Conservation (phyloP, 2,329 filamentous ascomycete genomes). For the Talaromyces rugulosus region DNA sequence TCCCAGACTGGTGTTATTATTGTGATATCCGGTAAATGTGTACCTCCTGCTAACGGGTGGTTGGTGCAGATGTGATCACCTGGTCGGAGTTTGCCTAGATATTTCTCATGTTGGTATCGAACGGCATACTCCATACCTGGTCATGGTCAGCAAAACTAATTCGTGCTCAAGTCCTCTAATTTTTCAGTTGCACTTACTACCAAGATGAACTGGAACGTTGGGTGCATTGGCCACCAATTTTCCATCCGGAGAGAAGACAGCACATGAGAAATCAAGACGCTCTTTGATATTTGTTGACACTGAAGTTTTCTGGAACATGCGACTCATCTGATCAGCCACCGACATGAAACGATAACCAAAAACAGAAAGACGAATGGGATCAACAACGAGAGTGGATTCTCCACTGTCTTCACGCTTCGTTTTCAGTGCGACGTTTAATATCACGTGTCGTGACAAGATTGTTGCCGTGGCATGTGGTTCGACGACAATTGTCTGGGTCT, state of each 20-base stretch:
- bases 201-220: conserved; percentile 72
- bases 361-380: conserved; percentile 52
- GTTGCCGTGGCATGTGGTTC: conserved; percentile 72
- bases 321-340: conserved; percentile 57
- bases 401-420: conserved; percentile 37
- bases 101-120: conserved; percentile 72
- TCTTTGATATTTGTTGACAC: conserved; percentile 72
- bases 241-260: conserved; percentile 71
- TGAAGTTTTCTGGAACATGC: conserved; percentile 52
- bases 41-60: conserved; percentile 78
- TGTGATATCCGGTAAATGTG: conserved; percentile 78
- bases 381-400: conserved; percentile 27
- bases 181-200: conserved; percentile 65
- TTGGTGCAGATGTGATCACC: conserved; percentile 82
- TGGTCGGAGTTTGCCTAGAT: conserved; percentile 64
- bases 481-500: conserved; percentile 79
- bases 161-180: not conserved
- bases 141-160: not conserved
- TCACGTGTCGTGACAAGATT: conserved; percentile 81
- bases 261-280: conserved; percentile 79
- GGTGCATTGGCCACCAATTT: conserved; percentile 66
- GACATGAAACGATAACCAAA: conserved; percentile 57
- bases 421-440: conserved; percentile 69
- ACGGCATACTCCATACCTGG: conserved; percentile 57
- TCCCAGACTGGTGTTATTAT: conserved; percentile 76